These are phyloP conservation scores for Yamadazyma atlantica DNA, from an alignment of 1,139 yeast genomes.

Conservation along the genomic window DNA sequence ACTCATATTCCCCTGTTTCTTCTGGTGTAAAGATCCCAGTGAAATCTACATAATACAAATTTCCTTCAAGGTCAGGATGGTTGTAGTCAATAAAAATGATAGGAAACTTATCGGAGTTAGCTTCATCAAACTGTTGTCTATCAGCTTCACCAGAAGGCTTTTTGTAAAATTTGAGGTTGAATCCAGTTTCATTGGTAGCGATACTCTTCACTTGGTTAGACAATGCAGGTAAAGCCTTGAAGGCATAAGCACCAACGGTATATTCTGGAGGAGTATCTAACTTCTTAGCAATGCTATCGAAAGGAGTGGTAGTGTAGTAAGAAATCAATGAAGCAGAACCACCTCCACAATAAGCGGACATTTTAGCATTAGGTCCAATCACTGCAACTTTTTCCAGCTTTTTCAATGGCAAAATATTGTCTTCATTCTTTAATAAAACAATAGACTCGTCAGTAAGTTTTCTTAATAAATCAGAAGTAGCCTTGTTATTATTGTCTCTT, in stretches of 20 bases:
- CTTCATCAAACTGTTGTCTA: constrained; percentile 36
- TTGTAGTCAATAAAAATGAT: constrained; percentile 49
- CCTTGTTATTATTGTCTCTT: constrained; percentile 35
- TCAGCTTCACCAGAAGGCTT: constrained; percentile 17
- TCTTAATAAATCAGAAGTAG: constrained; percentile 43
- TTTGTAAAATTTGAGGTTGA: constrained; percentile 33
- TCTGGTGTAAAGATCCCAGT: constrained; percentile 45
- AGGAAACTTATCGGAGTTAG: constrained; percentile 27
- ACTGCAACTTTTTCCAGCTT: constrained; percentile 24
- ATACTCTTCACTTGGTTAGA: constrained; percentile 21
- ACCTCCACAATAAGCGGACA: constrained; percentile 30
- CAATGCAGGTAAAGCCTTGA: constrained; percentile 27
- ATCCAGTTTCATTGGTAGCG: constrained; percentile 39
- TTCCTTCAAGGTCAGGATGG: constrained; percentile 20
- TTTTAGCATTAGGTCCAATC: constrained; percentile 36
- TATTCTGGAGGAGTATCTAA: constrained; percentile 17
- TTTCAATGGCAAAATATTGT: constrained; percentile 39
- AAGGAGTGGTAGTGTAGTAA: constrained; percentile 31
- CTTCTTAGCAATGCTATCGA: constrained; percentile 25
- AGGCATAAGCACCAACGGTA: constrained; percentile 20
- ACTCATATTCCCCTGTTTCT: constrained; percentile 46
- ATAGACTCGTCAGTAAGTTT: constrained; percentile 50
- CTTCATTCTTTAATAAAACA: constrained; percentile 55
- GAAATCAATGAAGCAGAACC: constrained; percentile 35
- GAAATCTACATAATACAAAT: constrained; percentile 40